Evolutionary conservation across 441 rosid species (phyloP).

Genomic region (Viola pubescens): DNA sequence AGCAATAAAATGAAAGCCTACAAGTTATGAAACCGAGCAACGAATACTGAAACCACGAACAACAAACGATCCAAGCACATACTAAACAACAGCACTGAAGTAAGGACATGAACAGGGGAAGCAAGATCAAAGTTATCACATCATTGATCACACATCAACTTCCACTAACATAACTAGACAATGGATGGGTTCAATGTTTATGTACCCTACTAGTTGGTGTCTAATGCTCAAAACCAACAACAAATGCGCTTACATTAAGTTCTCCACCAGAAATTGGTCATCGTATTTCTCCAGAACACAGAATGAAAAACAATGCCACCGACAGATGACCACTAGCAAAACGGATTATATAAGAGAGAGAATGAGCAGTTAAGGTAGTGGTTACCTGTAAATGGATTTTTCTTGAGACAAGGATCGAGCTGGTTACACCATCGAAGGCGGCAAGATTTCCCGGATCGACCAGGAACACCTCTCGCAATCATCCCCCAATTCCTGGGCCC

Average conservation of each 20-base stretch:
- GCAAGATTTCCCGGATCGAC: conserved; percentile 91
- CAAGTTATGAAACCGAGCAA: no score
- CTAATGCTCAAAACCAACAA: background rate
- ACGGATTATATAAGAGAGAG: background rate
- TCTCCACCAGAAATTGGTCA: background rate
- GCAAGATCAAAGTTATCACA: no score
- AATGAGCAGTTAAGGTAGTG: background rate
- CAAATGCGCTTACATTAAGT: conserved; percentile 1
- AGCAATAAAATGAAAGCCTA: no score
- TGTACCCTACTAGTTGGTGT: no score
- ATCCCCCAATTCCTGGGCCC: conserved; percentile 91
- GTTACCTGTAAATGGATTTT: conserved; percentile 78
- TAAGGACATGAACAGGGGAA: no score
- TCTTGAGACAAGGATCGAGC: conserved; percentile 83
- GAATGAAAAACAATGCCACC: background rate
- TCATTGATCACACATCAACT: no score
- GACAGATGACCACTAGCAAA: background rate
- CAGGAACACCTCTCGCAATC: conserved; percentile 85
- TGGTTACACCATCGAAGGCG: conserved; percentile 96
- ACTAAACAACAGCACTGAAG: no score
- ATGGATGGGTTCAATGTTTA: no score
- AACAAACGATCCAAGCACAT: no score
- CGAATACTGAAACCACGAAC: no score
- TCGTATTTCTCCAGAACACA: background rate
- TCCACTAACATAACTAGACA: no score